Conservation (phyloP, 192 early-diverging fungal species). For the Paraglomus occultum region DNA sequence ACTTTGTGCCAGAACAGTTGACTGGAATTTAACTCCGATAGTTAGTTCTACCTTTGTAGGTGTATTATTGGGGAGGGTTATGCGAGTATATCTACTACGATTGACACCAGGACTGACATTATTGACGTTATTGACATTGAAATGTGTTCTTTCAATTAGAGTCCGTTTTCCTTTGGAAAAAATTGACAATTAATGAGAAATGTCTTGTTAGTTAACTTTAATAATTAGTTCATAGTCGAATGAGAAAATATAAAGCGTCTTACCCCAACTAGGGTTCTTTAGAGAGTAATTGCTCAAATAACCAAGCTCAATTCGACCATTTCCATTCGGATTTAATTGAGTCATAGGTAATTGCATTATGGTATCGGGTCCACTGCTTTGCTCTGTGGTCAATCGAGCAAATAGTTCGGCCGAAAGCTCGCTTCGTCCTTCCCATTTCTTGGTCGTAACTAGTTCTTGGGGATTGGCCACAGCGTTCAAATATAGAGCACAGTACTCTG, state of each 20-base stretch:
- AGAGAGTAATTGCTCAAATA: slow-evolving; percentile 10
- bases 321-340: slow-evolving; percentile 5
- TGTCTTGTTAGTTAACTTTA: too few relatives aligned
- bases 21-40: slow-evolving; percentile 8
- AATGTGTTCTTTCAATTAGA: background rate
- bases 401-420: background rate
- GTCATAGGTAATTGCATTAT: background rate
- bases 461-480: slow-evolving; percentile 14
- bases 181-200: background rate
- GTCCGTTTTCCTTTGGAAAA: background rate
- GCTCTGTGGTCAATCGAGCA: too few relatives aligned
- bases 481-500: slow-evolving; percentile 4
- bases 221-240: background rate
- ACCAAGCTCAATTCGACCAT: slow-evolving; percentile 6
- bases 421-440: background rate
- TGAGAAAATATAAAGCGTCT: background rate
- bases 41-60: slow-evolving; percentile 16
- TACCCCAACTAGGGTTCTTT: background rate
- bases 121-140: too few relatives aligned
- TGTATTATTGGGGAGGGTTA: too few relatives aligned
- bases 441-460: slow-evolving; percentile 1
- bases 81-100: too few relatives aligned
- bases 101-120: too few relatives aligned
- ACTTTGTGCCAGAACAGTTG: background rate
- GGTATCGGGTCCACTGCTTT: too few relatives aligned